phyloP scores from a whole-genome alignment of 176 grass and related monocot species.

The Hyparrhenia diplandra region DNA sequence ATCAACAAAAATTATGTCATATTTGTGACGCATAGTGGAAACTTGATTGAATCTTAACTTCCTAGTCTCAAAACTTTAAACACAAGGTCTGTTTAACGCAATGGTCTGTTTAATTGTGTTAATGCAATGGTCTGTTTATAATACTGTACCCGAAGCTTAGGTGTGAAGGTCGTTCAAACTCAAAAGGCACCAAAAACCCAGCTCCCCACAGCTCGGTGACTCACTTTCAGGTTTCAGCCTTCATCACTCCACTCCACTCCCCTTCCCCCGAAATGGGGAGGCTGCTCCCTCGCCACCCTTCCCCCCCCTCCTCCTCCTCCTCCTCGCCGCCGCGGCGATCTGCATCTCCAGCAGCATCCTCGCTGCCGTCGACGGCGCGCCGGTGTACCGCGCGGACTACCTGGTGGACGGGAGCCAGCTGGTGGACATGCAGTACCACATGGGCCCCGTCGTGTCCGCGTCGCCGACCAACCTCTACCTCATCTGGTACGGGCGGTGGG shows the following conservation, averaged over 20 bases:
- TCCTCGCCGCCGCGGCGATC: neutral
- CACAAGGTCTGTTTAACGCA: neutral
- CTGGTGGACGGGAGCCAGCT: conserved; percentile 50
- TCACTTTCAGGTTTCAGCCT: neutral
- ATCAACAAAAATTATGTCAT: too few species aligned
- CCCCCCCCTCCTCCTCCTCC: neutral
- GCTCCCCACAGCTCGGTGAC: neutral
- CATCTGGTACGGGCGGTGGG: conserved; percentile 93
- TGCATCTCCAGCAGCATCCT: neutral
- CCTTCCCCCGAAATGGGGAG: conserved; percentile 34
- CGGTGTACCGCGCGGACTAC: conserved; percentile 40
- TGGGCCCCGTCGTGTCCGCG: conserved; percentile 66
- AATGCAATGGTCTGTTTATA: neutral
- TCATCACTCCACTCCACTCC: neutral
- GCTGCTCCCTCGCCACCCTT: conserved; percentile 14
- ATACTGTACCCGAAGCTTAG: neutral
- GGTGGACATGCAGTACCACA: conserved; percentile 85
- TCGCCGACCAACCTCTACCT: conserved; percentile 67
- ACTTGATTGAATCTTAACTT: too few species aligned
- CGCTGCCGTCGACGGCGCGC: conserved; percentile 7
- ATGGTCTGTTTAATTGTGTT: neutral
- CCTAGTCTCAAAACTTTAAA: neutral
- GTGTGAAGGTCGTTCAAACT: conserved; percentile 1
- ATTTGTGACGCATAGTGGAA: too few species aligned
- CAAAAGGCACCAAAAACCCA: conserved; percentile 13